Percentiles rank a stretch among this genome's conserved stretches.
Conservation (phyloP, 148 eudicot genomes). For the Chenopodium suecicum region DNA sequence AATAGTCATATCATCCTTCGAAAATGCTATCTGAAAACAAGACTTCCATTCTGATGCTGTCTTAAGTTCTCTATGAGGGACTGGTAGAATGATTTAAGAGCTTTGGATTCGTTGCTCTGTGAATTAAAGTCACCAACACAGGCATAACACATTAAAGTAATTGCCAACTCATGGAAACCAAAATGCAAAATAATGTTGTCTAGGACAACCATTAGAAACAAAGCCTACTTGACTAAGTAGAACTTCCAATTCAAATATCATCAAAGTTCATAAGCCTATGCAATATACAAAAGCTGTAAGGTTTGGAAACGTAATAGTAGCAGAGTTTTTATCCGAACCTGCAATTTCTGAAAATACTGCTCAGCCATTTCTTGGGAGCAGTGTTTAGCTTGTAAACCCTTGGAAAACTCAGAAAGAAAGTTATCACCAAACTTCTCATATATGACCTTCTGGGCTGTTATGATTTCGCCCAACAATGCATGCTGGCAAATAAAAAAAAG, state of each 20-base stretch:
- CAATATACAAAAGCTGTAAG: not conserved
- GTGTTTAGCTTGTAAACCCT: conserved; percentile 60
- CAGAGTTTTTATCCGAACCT: conserved; percentile 43
- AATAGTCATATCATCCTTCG: not conserved
- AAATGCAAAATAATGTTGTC: not conserved
- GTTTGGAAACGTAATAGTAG: not conserved
- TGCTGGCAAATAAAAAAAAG: conserved; percentile 45
- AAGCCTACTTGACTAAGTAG: not conserved
- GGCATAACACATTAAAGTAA: not conserved
- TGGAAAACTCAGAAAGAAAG: conserved; percentile 65
- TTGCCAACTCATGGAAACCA: not conserved
- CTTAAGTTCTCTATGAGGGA: conserved; percentile 71
- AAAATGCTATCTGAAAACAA: conserved; percentile 86
- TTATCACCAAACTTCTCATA: conserved; percentile 88
- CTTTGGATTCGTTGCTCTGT: conserved; percentile 83
- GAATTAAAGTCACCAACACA: conserved; percentile 14
- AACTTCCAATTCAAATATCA: not conserved
- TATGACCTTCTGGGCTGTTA: conserved; percentile 89
- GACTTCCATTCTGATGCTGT: conserved; percentile 87
- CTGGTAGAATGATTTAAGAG: conserved; percentile 70
- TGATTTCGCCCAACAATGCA: conserved; percentile 78
- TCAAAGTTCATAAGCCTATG: not conserved
- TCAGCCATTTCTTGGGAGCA: conserved; percentile 88
- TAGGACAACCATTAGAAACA: not conserved
- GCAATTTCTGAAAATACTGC: conserved; percentile 84